Evolutionary conservation across 177 flowering plant species (phyloP).

Genomic region (Vitis hybrid): DNA sequence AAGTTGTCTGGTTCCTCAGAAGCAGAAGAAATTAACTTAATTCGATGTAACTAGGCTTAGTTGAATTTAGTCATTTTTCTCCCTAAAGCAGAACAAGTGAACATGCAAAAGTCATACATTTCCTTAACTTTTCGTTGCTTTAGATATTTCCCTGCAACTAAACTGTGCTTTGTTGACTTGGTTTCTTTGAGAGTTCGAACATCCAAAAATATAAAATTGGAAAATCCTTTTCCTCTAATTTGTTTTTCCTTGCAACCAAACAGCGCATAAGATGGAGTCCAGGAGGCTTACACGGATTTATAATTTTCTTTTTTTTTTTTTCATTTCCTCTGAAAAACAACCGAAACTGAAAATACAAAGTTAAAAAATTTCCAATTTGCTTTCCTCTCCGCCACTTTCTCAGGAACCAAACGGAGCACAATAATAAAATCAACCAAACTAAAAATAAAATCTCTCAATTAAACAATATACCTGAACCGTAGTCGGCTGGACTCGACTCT

Average conservation of each 20-base stretch:
- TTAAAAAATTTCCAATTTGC: too few relatives aligned
- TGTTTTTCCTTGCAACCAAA: neutral
- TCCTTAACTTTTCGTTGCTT: too few relatives aligned
- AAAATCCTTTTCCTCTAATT: neutral
- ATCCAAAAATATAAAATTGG: neutral
- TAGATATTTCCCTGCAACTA: too few relatives aligned
- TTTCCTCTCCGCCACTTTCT: neutral
- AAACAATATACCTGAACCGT: slow-evolving; percentile 29
- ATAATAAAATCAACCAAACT: neutral
- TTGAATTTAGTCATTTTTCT: neutral
- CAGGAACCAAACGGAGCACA: slow-evolving; percentile 5
- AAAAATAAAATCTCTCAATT: neutral
- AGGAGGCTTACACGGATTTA: neutral
- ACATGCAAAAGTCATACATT: too few relatives aligned
- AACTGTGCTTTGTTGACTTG: too few relatives aligned
- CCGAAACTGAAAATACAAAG: neutral
- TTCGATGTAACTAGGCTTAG: neutral
- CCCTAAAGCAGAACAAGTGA: neutral
- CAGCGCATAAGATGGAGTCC: neutral
- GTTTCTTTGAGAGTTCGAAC: neutral
- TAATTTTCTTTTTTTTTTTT: neutral
- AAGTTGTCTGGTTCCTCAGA: neutral
- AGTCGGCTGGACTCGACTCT: slow-evolving; percentile 43
- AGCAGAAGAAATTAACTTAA: neutral
- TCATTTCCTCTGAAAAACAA: neutral